Evolutionary conservation across 2,329 filamentous ascomycete genomes (phyloP).

Genomic region (Fusarium bactridioides): DNA sequence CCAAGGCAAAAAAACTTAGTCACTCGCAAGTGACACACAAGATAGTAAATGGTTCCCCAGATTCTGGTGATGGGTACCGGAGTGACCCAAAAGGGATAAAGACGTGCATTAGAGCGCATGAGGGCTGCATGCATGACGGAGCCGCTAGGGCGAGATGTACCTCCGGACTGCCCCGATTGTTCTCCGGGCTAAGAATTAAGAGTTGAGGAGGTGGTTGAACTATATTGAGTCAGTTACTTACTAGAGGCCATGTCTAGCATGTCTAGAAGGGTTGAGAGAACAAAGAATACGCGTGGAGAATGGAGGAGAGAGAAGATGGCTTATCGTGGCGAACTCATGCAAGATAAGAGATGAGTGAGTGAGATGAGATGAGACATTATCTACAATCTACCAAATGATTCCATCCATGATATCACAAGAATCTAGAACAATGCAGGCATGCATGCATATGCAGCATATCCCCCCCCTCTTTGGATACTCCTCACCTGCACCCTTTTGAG

Average conservation of each 20-base stretch:
- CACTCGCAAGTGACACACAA: background rate
- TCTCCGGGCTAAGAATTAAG: background rate
- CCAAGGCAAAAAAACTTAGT: conserved; percentile 29
- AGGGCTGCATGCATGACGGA: conserved; percentile 21
- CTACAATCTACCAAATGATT: conserved; percentile 4
- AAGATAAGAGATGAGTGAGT: background rate
- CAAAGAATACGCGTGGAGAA: background rate
- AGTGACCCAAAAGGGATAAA: conserved; percentile 34
- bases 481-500: conserved; percentile 9
- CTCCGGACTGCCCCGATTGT: conserved; percentile 25
- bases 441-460: background rate
- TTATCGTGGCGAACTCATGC: background rate
- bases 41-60: conserved; percentile 20
- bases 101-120: conserved; percentile 22
- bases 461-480: conserved; percentile 21
- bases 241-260: too few relatives aligned
- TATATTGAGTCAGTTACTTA: conserved; percentile 10
- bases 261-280: background rate
- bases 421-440: conserved; percentile 14
- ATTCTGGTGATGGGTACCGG: conserved; percentile 31
- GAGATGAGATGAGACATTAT: background rate
- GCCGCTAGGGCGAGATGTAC: background rate
- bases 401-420: conserved; percentile 16
- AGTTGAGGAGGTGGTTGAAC: background rate
- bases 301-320: background rate